Evolutionary conservation across 495 filamentous ascomycete genomes (phyloP), one percentile per base, ranked within the genome.

Genomic region (Xylaria curta): DNA sequence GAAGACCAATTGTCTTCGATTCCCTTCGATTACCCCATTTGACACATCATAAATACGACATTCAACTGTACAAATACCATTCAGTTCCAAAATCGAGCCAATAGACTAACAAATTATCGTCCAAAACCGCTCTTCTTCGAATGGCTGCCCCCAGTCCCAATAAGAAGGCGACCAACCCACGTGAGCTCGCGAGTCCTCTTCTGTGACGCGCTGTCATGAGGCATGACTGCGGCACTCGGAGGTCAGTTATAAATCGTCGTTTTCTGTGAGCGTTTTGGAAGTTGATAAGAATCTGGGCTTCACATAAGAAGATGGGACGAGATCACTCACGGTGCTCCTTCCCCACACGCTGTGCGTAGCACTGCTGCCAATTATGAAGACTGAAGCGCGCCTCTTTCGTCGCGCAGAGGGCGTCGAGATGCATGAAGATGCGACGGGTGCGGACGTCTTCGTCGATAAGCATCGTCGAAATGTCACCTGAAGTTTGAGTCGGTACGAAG

Each of bases 351-450:
- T 79, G 76, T 42, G 85, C 82, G 76, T 85, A 89, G 15, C 36
- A 65, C 21, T 83, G 75, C 68, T 85, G 85, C 78, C 84, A 90
- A 12, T 66, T 68, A 28, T 76, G 78, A 42, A 91, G 73, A 49
- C 87, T 89, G 3, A 58, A 56, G 26, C 78, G 82, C 21, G 89
- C 87, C 49, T 85, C 84, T 5, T 80, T 77, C 0, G 86, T 89
- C 42, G 68, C 65, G 75, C 88, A 91, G 0, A 84, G 64, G 0
- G 76, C 74, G 19, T 86, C 80, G 1, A 91, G 77, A 38, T 85
- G 78, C 33, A 75, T 63, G 72, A 89, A 87, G 6, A 87, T 84
- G 49, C 85, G 84, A 3, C 81, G 80, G 44, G 76, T 74, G 24
- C 84, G 85, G 28, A 74, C 77, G 0, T 82, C 82, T 1, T 85